These are phyloP conservation scores for Naumovozyma castellii DNA, from an alignment of 805 yeast species.

Conservation along the genomic window DNA sequence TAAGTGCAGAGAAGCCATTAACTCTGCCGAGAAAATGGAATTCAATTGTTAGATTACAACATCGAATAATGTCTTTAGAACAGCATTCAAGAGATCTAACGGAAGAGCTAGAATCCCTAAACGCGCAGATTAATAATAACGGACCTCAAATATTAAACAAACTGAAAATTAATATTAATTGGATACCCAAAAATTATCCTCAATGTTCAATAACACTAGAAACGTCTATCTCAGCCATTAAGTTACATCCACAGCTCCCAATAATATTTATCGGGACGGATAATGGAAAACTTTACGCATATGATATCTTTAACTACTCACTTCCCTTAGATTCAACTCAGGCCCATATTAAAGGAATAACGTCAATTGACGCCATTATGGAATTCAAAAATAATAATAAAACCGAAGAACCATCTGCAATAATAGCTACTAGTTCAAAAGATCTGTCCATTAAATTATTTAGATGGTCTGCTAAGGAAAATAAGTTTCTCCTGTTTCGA, in stretches of 20 bases:
- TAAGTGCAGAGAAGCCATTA: conserved; percentile 1
- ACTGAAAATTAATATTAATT: conserved; percentile 22
- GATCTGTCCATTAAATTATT: conserved; percentile 53
- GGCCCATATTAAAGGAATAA: conserved; percentile 71
- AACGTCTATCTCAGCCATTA: conserved; percentile 49
- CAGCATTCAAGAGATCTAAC: conserved; percentile 42
- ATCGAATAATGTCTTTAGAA: conserved; percentile 62
- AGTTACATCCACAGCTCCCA: conserved; percentile 70
- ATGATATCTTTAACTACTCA: conserved; percentile 55
- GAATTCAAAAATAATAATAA: conserved; percentile 1
- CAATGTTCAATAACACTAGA: conserved; percentile 45
- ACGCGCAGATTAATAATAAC: background rate
- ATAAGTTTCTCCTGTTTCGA: conserved; percentile 41
- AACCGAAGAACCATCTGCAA: conserved; percentile 12
- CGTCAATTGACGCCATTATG: conserved; percentile 10
- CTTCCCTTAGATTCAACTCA: conserved; percentile 53
- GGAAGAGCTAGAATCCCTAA: conserved; percentile 31
- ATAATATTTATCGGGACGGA: conserved; percentile 54
- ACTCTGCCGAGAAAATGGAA: conserved; percentile 61
- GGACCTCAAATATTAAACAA: background rate
- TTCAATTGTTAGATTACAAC: conserved; percentile 72
- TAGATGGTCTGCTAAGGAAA: conserved; percentile 19
- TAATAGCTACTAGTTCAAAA: conserved; percentile 41
- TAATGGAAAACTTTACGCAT: conserved; percentile 62
- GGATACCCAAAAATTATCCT: conserved; percentile 52